Conservation (phyloP, 106 monocot genomes). For the Phalaenopsis equestris region DNA sequence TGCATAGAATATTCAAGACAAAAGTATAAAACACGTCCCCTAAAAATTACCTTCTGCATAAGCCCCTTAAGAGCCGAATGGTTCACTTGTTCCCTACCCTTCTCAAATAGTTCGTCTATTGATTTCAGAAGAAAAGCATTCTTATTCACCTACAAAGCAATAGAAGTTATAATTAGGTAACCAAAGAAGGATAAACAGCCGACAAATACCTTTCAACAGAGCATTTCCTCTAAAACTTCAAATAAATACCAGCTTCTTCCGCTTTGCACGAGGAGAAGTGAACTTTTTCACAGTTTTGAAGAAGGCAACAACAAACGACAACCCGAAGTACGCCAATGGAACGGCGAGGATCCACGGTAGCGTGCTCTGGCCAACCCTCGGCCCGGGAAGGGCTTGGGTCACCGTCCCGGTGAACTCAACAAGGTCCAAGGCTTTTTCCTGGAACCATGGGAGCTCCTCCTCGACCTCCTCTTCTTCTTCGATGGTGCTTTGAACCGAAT, state of each 20-base stretch:
- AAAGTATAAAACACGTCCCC: not conserved
- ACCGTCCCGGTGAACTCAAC: conserved; percentile 99
- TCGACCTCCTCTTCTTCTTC: conserved; percentile 70
- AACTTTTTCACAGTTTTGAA: conserved; percentile 77
- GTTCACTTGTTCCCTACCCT: conserved; percentile 42
- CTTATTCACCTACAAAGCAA: conserved; percentile 68
- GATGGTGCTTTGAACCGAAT: not conserved
- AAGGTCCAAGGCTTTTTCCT: conserved; percentile 90
- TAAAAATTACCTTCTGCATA: conserved; percentile 56
- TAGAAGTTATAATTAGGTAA: not conserved
- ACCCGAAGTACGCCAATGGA: conserved; percentile 65
- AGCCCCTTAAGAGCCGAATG: conserved; percentile 47
- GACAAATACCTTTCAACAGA: too few species aligned
- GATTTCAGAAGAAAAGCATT: conserved; percentile 56
- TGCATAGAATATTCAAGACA: not conserved
- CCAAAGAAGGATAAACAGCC: not conserved
- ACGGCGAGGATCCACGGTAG: conserved; percentile 83
- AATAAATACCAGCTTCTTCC: conserved; percentile 55
- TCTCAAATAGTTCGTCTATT: conserved; percentile 60
- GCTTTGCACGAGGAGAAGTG: conserved; percentile 71
- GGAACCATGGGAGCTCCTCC: conserved; percentile 96
- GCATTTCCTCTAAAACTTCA: not conserved
- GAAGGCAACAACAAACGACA: conserved; percentile 66
- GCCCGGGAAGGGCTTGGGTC: conserved; percentile 84
- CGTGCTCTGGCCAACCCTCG: conserved; percentile 64